phyloP scores from a whole-genome alignment of 305 asterid species.

The Rubia tinctorum region DNA sequence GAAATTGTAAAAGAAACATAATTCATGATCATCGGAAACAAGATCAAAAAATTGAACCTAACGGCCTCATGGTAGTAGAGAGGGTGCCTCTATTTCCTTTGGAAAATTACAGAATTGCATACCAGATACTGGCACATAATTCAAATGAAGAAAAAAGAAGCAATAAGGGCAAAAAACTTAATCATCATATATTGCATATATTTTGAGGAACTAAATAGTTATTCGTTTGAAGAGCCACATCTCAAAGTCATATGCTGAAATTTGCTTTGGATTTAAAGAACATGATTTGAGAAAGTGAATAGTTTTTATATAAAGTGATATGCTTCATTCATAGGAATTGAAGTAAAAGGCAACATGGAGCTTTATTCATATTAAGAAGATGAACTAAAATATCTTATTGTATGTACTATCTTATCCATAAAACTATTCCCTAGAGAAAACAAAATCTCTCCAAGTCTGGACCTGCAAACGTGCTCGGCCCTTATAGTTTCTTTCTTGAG shows the following conservation, averaged over 20 bases:
- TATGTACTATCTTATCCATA: conserved; percentile 96
- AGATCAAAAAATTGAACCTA: conserved; percentile 46
- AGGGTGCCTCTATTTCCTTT: too few relatives aligned
- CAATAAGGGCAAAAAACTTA: too few relatives aligned
- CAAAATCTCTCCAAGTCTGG: conserved; percentile 84
- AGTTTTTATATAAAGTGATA: not conserved
- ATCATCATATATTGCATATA: too few relatives aligned
- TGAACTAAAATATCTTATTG: conserved; percentile 47
- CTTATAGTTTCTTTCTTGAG: conserved; percentile 83
- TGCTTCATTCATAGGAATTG: conserved; percentile 16
- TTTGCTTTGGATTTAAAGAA: too few relatives aligned
- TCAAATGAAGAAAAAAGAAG: too few relatives aligned
- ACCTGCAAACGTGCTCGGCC: conserved; percentile 89
- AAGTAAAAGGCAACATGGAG: conserved; percentile 7
- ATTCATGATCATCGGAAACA: not conserved
- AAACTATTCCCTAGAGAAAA: conserved; percentile 94
- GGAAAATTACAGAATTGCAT: too few relatives aligned
- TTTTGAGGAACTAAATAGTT: not conserved
- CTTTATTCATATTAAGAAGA: conserved; percentile 5
- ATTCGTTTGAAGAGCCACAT: too few relatives aligned
- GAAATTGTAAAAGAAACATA: not conserved
- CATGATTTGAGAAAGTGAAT: not conserved
- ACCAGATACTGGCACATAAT: too few relatives aligned
- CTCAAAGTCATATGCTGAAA: too few relatives aligned
- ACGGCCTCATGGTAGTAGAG: conserved; percentile 67